Base-by-base conservation (phyloP, 306 rosid species). In the Prunus armeniaca region DNA sequence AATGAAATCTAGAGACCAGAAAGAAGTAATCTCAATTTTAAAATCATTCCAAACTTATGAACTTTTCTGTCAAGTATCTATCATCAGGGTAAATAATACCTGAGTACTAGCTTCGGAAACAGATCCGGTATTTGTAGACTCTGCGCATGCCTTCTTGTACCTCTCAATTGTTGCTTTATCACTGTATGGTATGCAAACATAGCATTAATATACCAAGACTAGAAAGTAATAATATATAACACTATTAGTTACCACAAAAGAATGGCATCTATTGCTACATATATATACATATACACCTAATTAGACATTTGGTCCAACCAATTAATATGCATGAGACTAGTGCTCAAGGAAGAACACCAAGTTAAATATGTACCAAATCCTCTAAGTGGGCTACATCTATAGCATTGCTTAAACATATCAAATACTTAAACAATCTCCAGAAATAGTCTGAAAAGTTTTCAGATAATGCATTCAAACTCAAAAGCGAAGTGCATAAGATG, bases 21-120 rank as follows among this genome's bases (percentile, higher is more conserved):
- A 64, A n/a, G 5, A 38, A 10, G 27, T 38, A 27, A n/a, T 38
- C 50, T 2, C 3, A n/a, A 6, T 10, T 65, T 66, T 67, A 4
- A 17, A 45, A 67, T 67, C 50, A 25, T 9, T 54, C 27, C 49
- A 6, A 71, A 32, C 1, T 71, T 4, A n/a, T 9, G 13, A 20
- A 64, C 15, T 64, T 64, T 56, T 3, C 12, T 72, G 54, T 38
- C 30, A 56, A 72, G 57, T 18, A 55, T 12, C 8, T 54, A 7
- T 6, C 18, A 41, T 1, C 10, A 32, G 46, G 12, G 12, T 45
- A 65, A 50, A 14, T 55, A 22, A 24, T 43, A 95, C 99, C 96
- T 95, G 97, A 79, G 96, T 86, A 74, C 90, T 95, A 73, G 87
- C 87, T 88, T 92, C 99, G 55, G 96, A 82, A 81, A 90, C 87